Evolutionary conservation across 805 yeast species (phyloP), one percentile per base, ranked within the genome.

Genomic region (Ogataea nitratoaversa): DNA sequence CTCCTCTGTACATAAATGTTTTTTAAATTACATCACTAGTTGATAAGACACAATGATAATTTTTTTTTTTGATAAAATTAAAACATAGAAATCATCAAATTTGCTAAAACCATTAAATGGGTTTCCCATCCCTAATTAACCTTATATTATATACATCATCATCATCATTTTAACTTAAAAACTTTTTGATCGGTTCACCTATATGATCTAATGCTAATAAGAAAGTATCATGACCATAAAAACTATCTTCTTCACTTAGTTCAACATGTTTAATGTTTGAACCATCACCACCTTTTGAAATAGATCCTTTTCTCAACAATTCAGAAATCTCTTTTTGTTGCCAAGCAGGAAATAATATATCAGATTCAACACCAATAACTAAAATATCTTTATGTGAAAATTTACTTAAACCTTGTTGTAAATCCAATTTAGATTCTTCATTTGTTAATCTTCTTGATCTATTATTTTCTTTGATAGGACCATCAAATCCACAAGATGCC

Each of bases 191-290:
- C 6, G 90, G 91, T 2, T 72, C 76, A 8, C 96, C 96, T 38
- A 89, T 80, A 54, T 87, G 78, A 48, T 83, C 83, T 44, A 84
- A 67, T 47, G 87, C 89, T 42, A 90, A 66, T 47, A 90, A 66
- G 59, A 90, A 90, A 0, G 96, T 89, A 60, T 90, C 96, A 54
- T 90, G 97, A 7, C 97, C 97, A 60, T 77, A 90, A 54, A 82
- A 72, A 58, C 95, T 83, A 25, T 84, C 71, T 36, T 85, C 84
- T 42, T 78, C 78, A 31, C 89, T 79, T 43, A 90, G 69, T 58
- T 90, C 96, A 40, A 79, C 70, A 57, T 88, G 87, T 42, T 67
- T 65, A 35, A 83, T 71, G 32, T 68, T 68, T 11, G 45, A 31
- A 33, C 60, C 62, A 29, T 56, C 62, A 33, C 74, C 71, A 12